Evolutionary conservation across 257 asterid species (phyloP).

Genomic region (Nicotiana otophora): DNA sequence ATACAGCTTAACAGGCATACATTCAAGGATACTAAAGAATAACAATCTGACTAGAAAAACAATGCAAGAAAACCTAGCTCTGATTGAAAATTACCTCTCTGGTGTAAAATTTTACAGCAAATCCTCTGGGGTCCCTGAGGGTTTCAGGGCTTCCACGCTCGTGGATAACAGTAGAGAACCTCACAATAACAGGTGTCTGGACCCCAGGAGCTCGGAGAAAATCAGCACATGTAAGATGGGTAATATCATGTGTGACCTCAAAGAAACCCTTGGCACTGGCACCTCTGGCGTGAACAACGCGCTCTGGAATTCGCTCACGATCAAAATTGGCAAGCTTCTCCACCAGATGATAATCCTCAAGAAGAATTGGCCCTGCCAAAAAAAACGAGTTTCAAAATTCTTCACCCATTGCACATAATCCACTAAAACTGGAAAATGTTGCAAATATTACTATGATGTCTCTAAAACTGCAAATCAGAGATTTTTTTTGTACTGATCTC

Average conservation of each 20-base stretch:
- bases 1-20: background rate
- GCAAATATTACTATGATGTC: background rate
- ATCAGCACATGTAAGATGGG: conserved; percentile 89
- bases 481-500: background rate
- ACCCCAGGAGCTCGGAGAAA: conserved; percentile 98
- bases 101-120: conserved; percentile 58
- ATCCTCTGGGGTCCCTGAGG: conserved; percentile 91
- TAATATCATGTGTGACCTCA: conserved; percentile 88
- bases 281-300: conserved; percentile 94
- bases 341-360: conserved; percentile 87
- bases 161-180: conserved; percentile 94
- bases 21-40: background rate
- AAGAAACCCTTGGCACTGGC: conserved; percentile 99
- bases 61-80: background rate
- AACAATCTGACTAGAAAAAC: background rate
- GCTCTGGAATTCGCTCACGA: conserved; percentile 94
- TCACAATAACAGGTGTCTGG: conserved; percentile 85
- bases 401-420: background rate
- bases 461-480: background rate
- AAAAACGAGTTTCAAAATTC: conserved; percentile 1
- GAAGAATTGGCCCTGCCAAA: conserved; percentile 77
- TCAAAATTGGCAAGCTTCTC: conserved; percentile 88
- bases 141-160: conserved; percentile 99
- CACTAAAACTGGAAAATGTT: background rate
- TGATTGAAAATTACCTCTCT: conserved; percentile 35